Base-by-base conservation (phyloP, 2,329 filamentous ascomycete species). In the Scedosporium apiospermum region DNA sequence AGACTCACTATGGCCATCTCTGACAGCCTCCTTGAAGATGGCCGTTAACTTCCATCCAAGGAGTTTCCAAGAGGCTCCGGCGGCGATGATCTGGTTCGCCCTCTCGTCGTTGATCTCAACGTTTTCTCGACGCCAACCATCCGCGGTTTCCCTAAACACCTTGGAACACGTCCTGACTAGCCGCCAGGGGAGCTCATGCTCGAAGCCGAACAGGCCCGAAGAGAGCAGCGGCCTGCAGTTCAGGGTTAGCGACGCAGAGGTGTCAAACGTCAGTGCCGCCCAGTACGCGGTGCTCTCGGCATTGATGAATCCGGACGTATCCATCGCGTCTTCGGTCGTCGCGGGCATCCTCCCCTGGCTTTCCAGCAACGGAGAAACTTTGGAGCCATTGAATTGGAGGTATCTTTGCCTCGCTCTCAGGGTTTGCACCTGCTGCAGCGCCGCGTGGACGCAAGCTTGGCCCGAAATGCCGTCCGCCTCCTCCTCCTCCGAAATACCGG, bases 191-290 rank as follows among this genome's bases (percentile, higher is more conserved):
- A 72, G 60, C 58, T 73, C 71, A 0, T 66, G 67, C 6, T 72
- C 69, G 18, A 71, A 72, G 0, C 71, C 71, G 42, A 71, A 72
- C 0, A 77, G 65, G 0, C 75, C 75, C 1, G 75, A 76, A 0
- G 75, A 76, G 3, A 77, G 69, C 1, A 75, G 64, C 0, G 76
- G 71, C 6, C 74, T 69, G 6, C 72, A 74, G 30, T 77, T 77
- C n/a, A 77, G 68, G 0, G 74, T 77, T 3, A 78, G 62, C 1
- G 75, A 76, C 0, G 72, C 72, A 0, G 74, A 77, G 0, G 76
- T 78, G 44, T 78, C 76, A 34, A 76, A 77, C 0, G 73, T 76
- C 6, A 78, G 62, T 2, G 75, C 76, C 0, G 73, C 73, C 75
- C 75, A 78, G 63, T 77, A 77, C 0, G 71, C 73, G 10, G 70